Conservation (phyloP, 352 stramenopile species). For the Pythium dissotocum region DNA sequence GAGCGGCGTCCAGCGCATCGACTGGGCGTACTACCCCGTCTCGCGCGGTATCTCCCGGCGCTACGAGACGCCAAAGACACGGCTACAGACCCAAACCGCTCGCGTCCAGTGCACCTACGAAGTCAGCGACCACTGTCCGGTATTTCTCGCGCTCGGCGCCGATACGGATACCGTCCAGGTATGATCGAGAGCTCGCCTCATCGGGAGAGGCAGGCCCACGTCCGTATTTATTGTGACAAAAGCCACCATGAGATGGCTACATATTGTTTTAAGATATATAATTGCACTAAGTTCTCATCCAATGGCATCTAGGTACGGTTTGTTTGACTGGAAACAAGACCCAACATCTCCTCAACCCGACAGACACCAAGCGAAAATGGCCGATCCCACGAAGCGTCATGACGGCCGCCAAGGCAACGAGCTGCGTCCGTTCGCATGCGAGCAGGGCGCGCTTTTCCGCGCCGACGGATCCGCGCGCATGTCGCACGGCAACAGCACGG, state of each 20-base stretch:
- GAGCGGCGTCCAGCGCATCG: conserved; percentile 60
- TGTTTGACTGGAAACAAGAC: conserved; percentile 26
- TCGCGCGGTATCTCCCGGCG: conserved; percentile 27
- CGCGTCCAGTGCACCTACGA: conserved; percentile 49
- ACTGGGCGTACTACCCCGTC: conserved; percentile 58
- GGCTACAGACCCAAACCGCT: conserved; percentile 28
- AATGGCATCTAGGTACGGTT: conserved; percentile 11
- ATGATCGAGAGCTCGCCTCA: neutral
- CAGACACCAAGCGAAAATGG: conserved; percentile 10
- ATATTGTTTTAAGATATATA: neutral
- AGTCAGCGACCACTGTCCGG: conserved; percentile 66
- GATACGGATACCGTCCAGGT: neutral
- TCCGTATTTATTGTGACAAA: conserved; percentile 4
- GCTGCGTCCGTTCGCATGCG: conserved; percentile 68
- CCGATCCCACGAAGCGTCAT: conserved; percentile 33
- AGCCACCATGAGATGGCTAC: neutral
- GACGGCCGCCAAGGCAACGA: conserved; percentile 78
- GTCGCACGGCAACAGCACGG: conserved; percentile 70
- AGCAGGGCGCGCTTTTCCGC: conserved; percentile 77
- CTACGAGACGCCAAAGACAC: conserved; percentile 15
- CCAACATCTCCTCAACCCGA: neutral
- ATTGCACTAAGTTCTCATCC: conserved; percentile 13
- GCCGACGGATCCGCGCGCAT: conserved; percentile 80
- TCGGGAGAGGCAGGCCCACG: too few species aligned
- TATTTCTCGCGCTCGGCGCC: conserved; percentile 46